phyloP scores from a whole-genome alignment of 2,329 filamentous ascomycete species.

The Aspergillus novoparasiticus region DNA sequence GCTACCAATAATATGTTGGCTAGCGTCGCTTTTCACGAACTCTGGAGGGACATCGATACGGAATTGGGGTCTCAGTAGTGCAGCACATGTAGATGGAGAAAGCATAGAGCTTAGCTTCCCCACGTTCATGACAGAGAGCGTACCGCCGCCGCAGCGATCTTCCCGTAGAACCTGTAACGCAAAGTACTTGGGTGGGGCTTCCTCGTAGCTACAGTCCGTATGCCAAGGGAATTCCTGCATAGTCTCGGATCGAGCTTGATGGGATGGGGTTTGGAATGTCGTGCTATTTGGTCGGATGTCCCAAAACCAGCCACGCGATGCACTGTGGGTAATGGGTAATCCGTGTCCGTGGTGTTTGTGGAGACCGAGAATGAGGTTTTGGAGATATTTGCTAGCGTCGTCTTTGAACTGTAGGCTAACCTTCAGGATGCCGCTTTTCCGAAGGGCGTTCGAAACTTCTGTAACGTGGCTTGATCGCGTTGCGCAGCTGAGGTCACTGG shows the following conservation, averaged over 20 bases:
- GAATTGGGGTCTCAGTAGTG: conserved; percentile 26
- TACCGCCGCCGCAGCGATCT: conserved; percentile 30
- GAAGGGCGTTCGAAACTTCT: neutral
- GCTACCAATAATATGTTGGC: conserved; percentile 23
- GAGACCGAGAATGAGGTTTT: conserved; percentile 36
- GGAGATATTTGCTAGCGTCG: conserved; percentile 37
- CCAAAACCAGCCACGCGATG: conserved; percentile 49
- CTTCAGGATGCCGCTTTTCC: conserved; percentile 38
- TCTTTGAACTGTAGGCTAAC: conserved; percentile 39
- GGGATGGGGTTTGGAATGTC: conserved; percentile 27
- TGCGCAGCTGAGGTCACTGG: neutral
- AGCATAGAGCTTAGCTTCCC: neutral
- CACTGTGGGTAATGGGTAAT: conserved; percentile 47
- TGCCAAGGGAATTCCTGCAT: conserved; percentile 50
- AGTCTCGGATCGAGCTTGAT: conserved; percentile 46
- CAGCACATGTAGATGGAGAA: neutral
- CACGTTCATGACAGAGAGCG: conserved; percentile 3
- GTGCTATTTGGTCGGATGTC: conserved; percentile 41
- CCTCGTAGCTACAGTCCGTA: conserved; percentile 50
- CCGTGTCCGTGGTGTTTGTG: conserved; percentile 37
- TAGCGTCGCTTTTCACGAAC: conserved; percentile 29
- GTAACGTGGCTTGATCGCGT: neutral
- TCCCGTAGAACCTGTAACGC: conserved; percentile 47
- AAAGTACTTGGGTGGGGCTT: conserved; percentile 41
- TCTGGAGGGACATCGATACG: conserved; percentile 36